phyloP scores from a whole-genome alignment of 1,284 basidiomycete genomes.

The Thecaphora thlaspeos region DNA sequence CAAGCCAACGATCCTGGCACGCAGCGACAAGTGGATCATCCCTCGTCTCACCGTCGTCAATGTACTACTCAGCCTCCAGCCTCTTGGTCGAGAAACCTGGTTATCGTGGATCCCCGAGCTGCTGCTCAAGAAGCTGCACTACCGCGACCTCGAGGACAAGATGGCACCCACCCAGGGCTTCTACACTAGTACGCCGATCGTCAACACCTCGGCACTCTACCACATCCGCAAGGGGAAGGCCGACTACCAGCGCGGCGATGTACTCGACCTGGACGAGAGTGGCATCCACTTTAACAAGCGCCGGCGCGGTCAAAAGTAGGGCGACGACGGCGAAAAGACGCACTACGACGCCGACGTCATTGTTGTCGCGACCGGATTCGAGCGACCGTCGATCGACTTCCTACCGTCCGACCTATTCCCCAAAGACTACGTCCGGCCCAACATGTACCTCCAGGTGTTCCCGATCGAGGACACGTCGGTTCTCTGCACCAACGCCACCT shows the following conservation, averaged over 20 bases:
- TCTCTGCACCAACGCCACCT: slow-evolving; percentile 65
- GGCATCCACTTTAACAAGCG: slow-evolving; percentile 61
- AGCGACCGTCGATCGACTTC: slow-evolving; percentile 65
- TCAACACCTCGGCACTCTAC: slow-evolving; percentile 65
- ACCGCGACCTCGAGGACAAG: slow-evolving; percentile 62
- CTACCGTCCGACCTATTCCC: slow-evolving; percentile 67
- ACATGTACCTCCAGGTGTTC: slow-evolving; percentile 69
- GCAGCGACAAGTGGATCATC: slow-evolving; percentile 54
- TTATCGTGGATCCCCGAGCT: slow-evolving; percentile 61
- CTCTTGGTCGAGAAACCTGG: slow-evolving; percentile 62
- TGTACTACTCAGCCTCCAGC: slow-evolving; percentile 64
- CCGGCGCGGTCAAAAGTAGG: slow-evolving; percentile 52
- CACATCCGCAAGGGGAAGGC: slow-evolving; percentile 64
- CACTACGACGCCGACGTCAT: slow-evolving; percentile 65
- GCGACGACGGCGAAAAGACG: slow-evolving; percentile 54
- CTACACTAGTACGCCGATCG: slow-evolving; percentile 59
- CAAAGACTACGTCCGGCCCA: slow-evolving; percentile 63
- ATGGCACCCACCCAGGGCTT: slow-evolving; percentile 53
- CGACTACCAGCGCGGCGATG: slow-evolving; percentile 65
- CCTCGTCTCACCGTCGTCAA: slow-evolving; percentile 64
- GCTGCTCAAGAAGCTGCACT: slow-evolving; percentile 63
- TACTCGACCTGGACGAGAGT: slow-evolving; percentile 60
- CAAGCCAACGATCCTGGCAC: slow-evolving; percentile 62
- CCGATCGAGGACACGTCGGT: slow-evolving; percentile 65
- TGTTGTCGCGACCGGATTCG: slow-evolving; percentile 68